These are phyloP conservation scores for Hemerocallis citrina DNA, from an alignment of 106 monocot genomes.

Conservation along the genomic window DNA sequence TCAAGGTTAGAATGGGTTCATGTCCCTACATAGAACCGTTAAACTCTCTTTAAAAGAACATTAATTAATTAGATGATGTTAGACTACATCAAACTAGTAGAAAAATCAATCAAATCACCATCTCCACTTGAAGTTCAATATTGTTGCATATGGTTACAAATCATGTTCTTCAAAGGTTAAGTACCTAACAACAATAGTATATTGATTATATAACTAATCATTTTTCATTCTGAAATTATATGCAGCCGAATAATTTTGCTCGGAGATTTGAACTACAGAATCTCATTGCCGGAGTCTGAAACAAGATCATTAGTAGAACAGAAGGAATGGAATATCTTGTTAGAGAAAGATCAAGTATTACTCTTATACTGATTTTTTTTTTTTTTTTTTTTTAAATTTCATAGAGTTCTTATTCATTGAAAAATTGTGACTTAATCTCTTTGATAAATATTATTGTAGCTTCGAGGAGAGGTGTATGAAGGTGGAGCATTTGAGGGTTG, in stretches of 20 bases:
- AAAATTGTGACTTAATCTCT: neutral
- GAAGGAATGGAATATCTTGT: constrained; percentile 41
- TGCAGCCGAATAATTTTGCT: constrained; percentile 52
- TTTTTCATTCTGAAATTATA: neutral
- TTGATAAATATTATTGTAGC: constrained; percentile 4
- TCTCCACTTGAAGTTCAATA: neutral
- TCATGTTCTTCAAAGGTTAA: too few relatives aligned
- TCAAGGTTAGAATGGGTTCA: neutral
- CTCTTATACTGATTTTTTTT: neutral
- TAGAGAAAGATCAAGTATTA: constrained; percentile 55
- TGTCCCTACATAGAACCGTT: neutral
- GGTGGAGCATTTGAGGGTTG: constrained; percentile 58
- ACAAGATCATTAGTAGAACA: constrained; percentile 29
- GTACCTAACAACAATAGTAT: too few relatives aligned
- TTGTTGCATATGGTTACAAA: too few relatives aligned
- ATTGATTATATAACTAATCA: neutral
- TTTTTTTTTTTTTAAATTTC: neutral
- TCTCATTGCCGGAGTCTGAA: constrained; percentile 36
- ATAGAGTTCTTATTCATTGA: neutral
- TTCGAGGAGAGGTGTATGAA: constrained; percentile 21
- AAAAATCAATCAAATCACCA: constrained; percentile 1
- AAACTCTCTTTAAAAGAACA: neutral
- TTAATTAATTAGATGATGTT: neutral
- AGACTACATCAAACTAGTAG: neutral
- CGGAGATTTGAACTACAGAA: constrained; percentile 58